Base-by-base conservation (phyloP, 2,329 filamentous ascomycete species). In the Pestalotiopsis fici region DNA sequence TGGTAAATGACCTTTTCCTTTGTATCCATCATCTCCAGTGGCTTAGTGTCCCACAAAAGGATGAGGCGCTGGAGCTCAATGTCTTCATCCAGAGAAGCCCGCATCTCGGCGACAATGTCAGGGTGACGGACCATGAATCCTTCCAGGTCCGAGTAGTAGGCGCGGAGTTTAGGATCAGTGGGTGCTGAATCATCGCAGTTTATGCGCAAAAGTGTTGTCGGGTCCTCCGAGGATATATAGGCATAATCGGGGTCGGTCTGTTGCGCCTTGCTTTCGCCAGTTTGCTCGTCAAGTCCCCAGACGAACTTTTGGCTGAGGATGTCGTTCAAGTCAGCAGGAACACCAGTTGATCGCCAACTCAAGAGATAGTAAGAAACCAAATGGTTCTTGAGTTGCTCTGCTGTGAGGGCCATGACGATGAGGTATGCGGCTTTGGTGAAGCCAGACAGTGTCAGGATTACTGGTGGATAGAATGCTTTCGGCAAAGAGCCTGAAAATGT, bases 1-100 rank as follows among this genome's bases (percentile, higher is more conserved):
- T 60, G 28, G 28, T 37, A 18, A 50, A 12, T 23, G 27, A 71
- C 73, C 71, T 73, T 73, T 3, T 71, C 71, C 15, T 63, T 43
- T 1, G 65, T 66, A 35, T 59, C 65, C 47, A 72, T 66, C 5
- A 4, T 28, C 11, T 55, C 66, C 28, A 66, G 23, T 5, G 31
- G n/a, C 28, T 59, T 59, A 4, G 54, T 12, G 18, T 63, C 50
- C 18, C 39, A 25, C 21, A 55, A 56, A 12, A 66, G 68, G 23
- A 69, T 64, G 3, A 69, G 68, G 15, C 59, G 67, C 13, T 64
- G 50, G 11, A 69, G 28, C 15, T 69, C 35, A 27, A 74, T 69
- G 18, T 74, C 67, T 4, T 60, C n/a, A 28, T 71, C 67, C 47
- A 75, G 18, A 13, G 71, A 12, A 9, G 64, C 15, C 21, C 11